Base-by-base conservation (phyloP, 345 rosid species). In the Mercurialis annua region DNA sequence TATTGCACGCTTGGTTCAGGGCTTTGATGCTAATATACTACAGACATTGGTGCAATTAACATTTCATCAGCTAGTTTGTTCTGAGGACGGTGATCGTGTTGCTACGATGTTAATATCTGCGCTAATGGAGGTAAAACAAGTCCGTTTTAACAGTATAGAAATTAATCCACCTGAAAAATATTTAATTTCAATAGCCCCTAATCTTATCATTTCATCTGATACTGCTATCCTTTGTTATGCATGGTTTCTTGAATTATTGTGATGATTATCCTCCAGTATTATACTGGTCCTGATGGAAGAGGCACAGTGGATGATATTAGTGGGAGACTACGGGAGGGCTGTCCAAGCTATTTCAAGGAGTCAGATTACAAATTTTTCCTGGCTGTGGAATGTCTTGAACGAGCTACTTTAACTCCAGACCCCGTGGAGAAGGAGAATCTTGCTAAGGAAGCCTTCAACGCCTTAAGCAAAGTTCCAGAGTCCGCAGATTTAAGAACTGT, bases 261-360 rank as follows among this genome's bases (percentile, higher is more conserved):
- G 17, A 2, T 23, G 17, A 15, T 59, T 76, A 15, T 31, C 55
- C 76, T 66, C 72, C 92, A 94, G 99, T 86, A 86, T 81, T 94
- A 94, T 79, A 91, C 95, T 70, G 92, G 93, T 73, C 92, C 92
- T 52, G 98, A 89, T 85, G 99, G 98, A 69, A 94, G 98, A 80
- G 97, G 99, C 57, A 86, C 99, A 54, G 96, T 94, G 64, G 93
- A 94, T 78, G 99, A 94, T 71, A 82, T 94, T 59, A 89, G 97
- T 78, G 87, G 83, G 54, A 77, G 87, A 75, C 74, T 94, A 54
- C 83, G 83, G 17, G 98, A 91, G 76, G 97, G 99, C 56, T 91
- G 98, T 79, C 96, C 96, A 62, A 91, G 98, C 82, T 91, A 87
- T 82, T 94, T 89, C 80, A 89, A 85, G 83, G 98, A 94, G 73